These are phyloP conservation scores for Plasmodium vinckei DNA, from an alignment of 169 alveolate species.

Conservation along the genomic window DNA sequence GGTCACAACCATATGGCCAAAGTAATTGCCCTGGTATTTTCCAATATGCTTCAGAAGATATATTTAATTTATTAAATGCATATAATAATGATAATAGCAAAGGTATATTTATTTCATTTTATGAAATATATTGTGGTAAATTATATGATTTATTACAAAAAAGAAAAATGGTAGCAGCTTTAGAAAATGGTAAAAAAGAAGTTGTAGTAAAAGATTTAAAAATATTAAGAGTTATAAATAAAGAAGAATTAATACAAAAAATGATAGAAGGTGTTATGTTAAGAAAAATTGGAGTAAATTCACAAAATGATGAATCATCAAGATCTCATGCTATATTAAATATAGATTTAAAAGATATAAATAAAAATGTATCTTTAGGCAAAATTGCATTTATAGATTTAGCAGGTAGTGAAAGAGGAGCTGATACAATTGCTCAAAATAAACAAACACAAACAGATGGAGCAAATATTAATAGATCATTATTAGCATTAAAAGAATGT, in stretches of 20 bases:
- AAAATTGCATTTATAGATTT: slow-evolving; percentile 97
- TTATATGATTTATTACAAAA: slow-evolving; percentile 97
- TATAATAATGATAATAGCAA: slow-evolving; percentile 81
- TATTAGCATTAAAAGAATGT: slow-evolving; percentile 98
- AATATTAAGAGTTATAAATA: slow-evolving; percentile 89
- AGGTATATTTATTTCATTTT: slow-evolving; percentile 94
- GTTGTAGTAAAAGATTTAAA: slow-evolving; percentile 95
- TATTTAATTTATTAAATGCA: slow-evolving; percentile 88
- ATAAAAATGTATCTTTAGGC: slow-evolving; percentile 87
- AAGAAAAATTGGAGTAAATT: slow-evolving; percentile 96
- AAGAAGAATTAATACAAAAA: slow-evolving; percentile 91
- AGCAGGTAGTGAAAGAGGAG: slow-evolving; percentile 99
- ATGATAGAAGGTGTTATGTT: slow-evolving; percentile 91
- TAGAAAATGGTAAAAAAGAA: slow-evolving; percentile 94
- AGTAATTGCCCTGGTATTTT: slow-evolving; percentile 93
- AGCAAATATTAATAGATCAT: slow-evolving; percentile 98
- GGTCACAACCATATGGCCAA: slow-evolving; percentile 86
- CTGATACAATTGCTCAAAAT: slow-evolving; percentile 96
- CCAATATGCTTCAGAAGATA: slow-evolving; percentile 94
- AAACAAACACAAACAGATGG: slow-evolving; percentile 98
- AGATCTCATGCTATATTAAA: slow-evolving; percentile 99
- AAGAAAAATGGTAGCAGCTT: slow-evolving; percentile 89
- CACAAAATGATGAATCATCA: slow-evolving; percentile 98
- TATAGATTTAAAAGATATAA: slow-evolving; percentile 90
- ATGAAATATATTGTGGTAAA: slow-evolving; percentile 99